Percentiles rank a stretch among this genome's conserved stretches.
phyloP scores from a whole-genome alignment of 2,329 filamentous ascomycete genomes.

The Lasiodiplodia citricola region DNA sequence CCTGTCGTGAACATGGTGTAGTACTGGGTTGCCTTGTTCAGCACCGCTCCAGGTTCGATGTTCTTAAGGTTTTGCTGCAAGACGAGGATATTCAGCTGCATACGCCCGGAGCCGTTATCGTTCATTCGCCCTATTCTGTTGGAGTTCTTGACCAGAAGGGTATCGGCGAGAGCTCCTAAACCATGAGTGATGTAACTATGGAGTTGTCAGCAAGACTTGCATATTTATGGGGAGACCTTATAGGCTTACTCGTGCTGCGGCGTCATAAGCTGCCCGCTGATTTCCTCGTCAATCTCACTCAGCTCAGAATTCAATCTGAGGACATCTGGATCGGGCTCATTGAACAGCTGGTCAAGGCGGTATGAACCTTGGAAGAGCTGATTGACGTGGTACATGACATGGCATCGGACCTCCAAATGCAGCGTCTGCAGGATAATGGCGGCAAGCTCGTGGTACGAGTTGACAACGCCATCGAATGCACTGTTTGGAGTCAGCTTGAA shows the following conservation, averaged over 20 bases:
- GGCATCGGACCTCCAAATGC: constrained; percentile 86
- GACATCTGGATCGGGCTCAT: constrained; percentile 78
- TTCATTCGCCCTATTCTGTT: constrained; percentile 58
- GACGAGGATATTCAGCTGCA: constrained; percentile 93
- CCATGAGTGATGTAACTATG: constrained; percentile 46
- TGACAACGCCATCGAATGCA: constrained; percentile 84
- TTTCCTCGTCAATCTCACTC: constrained; percentile 84
- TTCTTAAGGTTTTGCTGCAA: constrained; percentile 97
- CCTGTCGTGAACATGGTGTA: constrained; percentile 72
- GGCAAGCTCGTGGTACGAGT: constrained; percentile 81
- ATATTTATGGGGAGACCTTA: background rate
- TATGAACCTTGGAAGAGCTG: constrained; percentile 55
- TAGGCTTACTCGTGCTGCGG: constrained; percentile 57
- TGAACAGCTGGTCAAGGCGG: constrained; percentile 71
- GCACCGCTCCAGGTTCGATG: constrained; percentile 72
- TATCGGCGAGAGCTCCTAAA: constrained; percentile 30
- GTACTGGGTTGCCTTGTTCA: constrained; percentile 69
- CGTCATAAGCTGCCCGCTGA: constrained; percentile 72
- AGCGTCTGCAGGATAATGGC: constrained; percentile 80
- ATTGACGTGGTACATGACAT: constrained; percentile 79
- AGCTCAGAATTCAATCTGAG: constrained; percentile 83
- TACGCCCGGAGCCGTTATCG: constrained; percentile 76
- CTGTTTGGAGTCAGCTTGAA: constrained; percentile 47
- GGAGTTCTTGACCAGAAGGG: constrained; percentile 32
- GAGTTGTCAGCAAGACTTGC: background rate